Evolutionary conservation across 768 basidiomycete genomes (phyloP), one percentile per base, ranked within the genome.

Genomic region (Boletus bicolor): DNA sequence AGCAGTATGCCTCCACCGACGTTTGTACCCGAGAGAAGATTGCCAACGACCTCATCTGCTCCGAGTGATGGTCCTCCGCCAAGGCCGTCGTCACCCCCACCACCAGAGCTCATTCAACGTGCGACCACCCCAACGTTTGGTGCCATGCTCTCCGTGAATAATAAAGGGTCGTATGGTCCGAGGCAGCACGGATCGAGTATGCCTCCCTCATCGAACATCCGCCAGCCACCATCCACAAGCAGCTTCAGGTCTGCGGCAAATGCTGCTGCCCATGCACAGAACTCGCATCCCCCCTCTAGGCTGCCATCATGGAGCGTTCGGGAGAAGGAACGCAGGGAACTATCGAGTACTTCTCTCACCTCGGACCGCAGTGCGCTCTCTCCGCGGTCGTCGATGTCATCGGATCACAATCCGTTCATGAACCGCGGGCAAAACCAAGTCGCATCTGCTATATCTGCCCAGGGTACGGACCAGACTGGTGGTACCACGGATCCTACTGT

Each of bases 1-100:
- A 76, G 64, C 60, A 86, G 72, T 53, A 89, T 91, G 89, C 83
- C 77, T 15, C 91, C 91, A 11, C 91, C 91, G 1, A 64, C 79
- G 14, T 87, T 86, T 67, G 82, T 93, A 60, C 90, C 91, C 26
- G 89, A 91, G 21, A 79, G 80, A 65, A 82, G 80, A 61, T 61
- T 77, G 44, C 74, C 75, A 26, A 74, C 76, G 5, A 70, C 69
- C 15, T 76, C 80, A 8, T 72, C 72, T 53, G 69, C 76, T 21
- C 76, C 80, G 5, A 74, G 77, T 43, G 87, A 88, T 58, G 71
- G 74, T 6, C 89, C 89, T 11, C 94, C 95, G 0, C 87, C 91
- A 30, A 79, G 95, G 43, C 96, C 96, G 0, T 88, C 85, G 4
- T 98, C 96, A 0, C 95, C 96, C 2, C 95, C 94, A 6, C 96